Evolutionary conservation across 208 protist species (phyloP).

Genomic region (Trypanosoma cruzi): DNA sequence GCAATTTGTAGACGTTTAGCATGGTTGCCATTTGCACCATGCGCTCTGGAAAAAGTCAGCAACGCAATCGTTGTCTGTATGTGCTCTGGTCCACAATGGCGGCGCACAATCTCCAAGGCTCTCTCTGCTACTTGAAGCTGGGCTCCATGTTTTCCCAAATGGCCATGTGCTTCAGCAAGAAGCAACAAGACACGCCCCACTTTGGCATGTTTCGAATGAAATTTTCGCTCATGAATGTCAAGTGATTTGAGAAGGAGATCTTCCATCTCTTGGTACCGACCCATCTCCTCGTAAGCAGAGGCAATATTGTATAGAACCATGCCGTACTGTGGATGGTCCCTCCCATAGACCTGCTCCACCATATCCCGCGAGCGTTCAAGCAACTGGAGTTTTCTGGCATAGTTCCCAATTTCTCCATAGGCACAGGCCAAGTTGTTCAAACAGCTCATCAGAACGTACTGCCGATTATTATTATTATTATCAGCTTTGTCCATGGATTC

Average conservation of each 20-base stretch:
- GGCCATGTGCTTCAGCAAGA: constrained; percentile 67
- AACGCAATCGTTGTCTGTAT: constrained; percentile 78
- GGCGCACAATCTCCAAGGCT: constrained; percentile 70
- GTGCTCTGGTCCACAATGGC: constrained; percentile 80
- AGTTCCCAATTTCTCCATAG: constrained; percentile 83
- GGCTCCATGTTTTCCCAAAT: constrained; percentile 57
- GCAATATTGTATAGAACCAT: constrained; percentile 89
- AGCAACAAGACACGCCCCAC: constrained; percentile 80
- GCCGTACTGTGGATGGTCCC: constrained; percentile 85
- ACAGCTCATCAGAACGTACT: constrained; percentile 75
- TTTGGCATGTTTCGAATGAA: constrained; percentile 74
- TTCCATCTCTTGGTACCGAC: constrained; percentile 77
- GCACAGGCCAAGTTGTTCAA: constrained; percentile 89
- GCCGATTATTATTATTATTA: constrained; percentile 45
- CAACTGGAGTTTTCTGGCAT: constrained; percentile 68
- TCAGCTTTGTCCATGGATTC: constrained; percentile 36
- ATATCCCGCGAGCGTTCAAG: constrained; percentile 69
- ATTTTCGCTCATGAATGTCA: constrained; percentile 65
- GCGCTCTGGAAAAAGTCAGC: constrained; percentile 66
- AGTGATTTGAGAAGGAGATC: constrained; percentile 60
- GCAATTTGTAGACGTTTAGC: constrained; percentile 62
- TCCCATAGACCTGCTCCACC: constrained; percentile 64
- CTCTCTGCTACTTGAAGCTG: constrained; percentile 65
- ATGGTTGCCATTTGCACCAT: constrained; percentile 58
- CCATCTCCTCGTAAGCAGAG: constrained; percentile 78